phyloP scores from a whole-genome alignment of 2,329 filamentous ascomycete species.

The Diaporthe sp. region DNA sequence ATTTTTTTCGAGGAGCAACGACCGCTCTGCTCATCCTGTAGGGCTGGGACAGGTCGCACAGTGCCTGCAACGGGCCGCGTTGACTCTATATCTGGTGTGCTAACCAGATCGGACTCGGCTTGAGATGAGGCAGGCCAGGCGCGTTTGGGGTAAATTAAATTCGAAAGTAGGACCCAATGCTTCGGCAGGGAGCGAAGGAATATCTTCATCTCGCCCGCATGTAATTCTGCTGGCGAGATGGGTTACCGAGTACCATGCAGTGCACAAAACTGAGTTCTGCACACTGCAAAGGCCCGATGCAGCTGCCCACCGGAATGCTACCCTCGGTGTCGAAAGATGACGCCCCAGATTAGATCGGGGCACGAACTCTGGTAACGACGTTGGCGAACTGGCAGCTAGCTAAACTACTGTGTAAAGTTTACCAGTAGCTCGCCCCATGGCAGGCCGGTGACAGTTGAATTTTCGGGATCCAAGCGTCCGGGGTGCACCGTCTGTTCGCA shows the following conservation, averaged over 20 bases:
- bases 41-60: slow-evolving; percentile 32
- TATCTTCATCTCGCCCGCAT: slow-evolving; percentile 20
- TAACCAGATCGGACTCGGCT: slow-evolving; percentile 17
- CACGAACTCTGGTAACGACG: slow-evolving; percentile 12
- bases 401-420: not conserved
- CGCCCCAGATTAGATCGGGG: not conserved
- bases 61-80: slow-evolving; percentile 31
- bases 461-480: not conserved
- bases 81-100: not conserved
- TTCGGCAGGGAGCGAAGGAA: slow-evolving; percentile 24
- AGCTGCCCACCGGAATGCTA: slow-evolving; percentile 10
- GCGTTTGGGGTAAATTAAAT: slow-evolving; percentile 37
- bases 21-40: not conserved
- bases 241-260: not conserved
- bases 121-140: slow-evolving; percentile 31
- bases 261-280: not conserved
- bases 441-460: slow-evolving; percentile 16
- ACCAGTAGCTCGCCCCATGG: not conserved
- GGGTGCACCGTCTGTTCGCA: slow-evolving; percentile 29
- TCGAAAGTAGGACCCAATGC: slow-evolving; percentile 10
- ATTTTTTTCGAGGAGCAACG: not conserved
- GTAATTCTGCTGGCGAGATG: not conserved
- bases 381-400: slow-evolving; percentile 6
- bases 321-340: not conserved
- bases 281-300: slow-evolving; percentile 3